Evolutionary conservation across 2,329 filamentous ascomycete genomes (phyloP).

Genomic region (Coleophoma eucalyptorum): DNA sequence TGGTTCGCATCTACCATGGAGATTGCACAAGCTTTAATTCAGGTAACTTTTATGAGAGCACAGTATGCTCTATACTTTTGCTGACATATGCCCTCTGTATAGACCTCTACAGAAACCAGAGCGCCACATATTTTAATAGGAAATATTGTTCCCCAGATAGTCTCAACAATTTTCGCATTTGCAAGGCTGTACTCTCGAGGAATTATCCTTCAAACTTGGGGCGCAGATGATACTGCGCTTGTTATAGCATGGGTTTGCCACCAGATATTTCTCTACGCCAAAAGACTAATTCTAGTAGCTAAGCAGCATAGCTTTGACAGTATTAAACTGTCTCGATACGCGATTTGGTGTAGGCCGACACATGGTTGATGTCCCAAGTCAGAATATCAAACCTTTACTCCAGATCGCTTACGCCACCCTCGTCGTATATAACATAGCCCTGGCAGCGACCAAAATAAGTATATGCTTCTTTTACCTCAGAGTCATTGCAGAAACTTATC

Average conservation of each 20-base stretch:
- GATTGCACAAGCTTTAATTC: no score
- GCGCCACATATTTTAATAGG: background rate
- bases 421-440: background rate
- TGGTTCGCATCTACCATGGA: no score
- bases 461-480: constrained; percentile 1
- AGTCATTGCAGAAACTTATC: background rate
- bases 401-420: background rate
- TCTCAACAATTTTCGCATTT: background rate
- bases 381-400: background rate
- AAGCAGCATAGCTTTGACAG: background rate
- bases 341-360: background rate
- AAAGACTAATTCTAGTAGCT: background rate
- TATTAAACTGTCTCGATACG: background rate
- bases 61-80: no score
- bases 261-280: background rate
- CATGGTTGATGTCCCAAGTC: background rate
- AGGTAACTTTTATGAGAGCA: no score
- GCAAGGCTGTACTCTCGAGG: background rate
- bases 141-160: background rate
- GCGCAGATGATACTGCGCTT: background rate
- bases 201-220: background rate
- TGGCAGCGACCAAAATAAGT: background rate
- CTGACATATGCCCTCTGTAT: no score
- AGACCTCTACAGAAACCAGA: background rate
- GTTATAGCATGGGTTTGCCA: background rate